Evolutionary conservation across 495 filamentous ascomycete genomes (phyloP).

Genomic region (Cladorrhinum samala): DNA sequence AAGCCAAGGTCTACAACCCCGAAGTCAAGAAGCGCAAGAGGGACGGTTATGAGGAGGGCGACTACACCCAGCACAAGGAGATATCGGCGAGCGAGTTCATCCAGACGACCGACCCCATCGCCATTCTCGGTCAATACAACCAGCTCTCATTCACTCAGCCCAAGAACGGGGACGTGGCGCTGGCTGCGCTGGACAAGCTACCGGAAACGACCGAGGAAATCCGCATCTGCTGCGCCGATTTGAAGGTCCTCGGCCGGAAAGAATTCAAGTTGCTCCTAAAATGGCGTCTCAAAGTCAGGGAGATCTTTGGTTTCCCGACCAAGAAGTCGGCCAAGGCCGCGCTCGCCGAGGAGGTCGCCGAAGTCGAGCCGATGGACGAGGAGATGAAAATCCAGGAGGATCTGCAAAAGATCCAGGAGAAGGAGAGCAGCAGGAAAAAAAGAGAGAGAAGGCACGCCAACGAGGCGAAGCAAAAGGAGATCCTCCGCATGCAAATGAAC

Average conservation of each 20-base stretch:
- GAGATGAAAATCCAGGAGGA: slow-evolving; percentile 86
- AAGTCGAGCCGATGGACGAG: slow-evolving; percentile 86
- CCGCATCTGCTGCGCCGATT: slow-evolving; percentile 73
- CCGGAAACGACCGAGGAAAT: slow-evolving; percentile 94
- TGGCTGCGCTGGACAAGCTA: slow-evolving; percentile 77
- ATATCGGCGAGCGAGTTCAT: slow-evolving; percentile 86
- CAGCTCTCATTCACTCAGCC: slow-evolving; percentile 73
- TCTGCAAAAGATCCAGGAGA: slow-evolving; percentile 71
- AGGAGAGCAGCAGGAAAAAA: slow-evolving; percentile 66
- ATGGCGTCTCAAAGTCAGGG: slow-evolving; percentile 86
- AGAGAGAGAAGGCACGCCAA: slow-evolving; percentile 76
- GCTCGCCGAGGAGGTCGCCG: slow-evolving; percentile 64
- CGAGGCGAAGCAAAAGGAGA: slow-evolving; percentile 83
- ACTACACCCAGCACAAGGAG: slow-evolving; percentile 89
- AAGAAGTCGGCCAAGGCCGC: slow-evolving; percentile 56
- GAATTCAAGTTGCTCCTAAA: slow-evolving; percentile 90
- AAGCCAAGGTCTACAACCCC: slow-evolving; percentile 96
- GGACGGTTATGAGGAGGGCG: slow-evolving; percentile 94
- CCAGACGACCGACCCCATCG: slow-evolving; percentile 88
- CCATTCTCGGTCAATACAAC: slow-evolving; percentile 86
- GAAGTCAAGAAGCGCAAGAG: slow-evolving; percentile 95
- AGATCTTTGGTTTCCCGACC: slow-evolving; percentile 78
- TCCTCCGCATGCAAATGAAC: slow-evolving; percentile 88
- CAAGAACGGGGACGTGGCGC: slow-evolving; percentile 73
- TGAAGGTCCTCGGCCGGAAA: slow-evolving; percentile 86